A percentile compares a stretch with the other conserved stretches of the same genome.
phyloP scores from a whole-genome alignment of 257 asterid genomes.

The Ligustrum vulgare region DNA sequence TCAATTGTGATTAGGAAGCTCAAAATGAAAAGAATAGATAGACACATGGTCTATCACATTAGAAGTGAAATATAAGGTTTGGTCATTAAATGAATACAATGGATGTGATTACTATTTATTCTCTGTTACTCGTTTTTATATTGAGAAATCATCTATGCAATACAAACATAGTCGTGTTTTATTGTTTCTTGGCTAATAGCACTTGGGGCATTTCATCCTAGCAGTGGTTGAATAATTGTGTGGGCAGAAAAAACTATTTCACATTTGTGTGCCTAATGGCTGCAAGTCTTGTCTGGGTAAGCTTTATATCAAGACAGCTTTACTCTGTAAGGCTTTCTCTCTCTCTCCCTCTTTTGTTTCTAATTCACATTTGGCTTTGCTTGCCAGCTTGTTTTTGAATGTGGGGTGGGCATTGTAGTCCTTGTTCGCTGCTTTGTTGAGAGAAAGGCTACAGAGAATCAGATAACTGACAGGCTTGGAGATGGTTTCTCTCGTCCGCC shows the following conservation, averaged over 20 bases:
- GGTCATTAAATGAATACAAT: not conserved
- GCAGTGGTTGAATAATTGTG: conserved; percentile 99
- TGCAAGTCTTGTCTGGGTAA: conserved; percentile 90
- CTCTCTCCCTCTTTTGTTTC: conserved; percentile 2
- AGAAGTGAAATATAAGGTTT: conserved; percentile 4
- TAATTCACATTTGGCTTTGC: conserved; percentile 25
- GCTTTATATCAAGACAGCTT: conserved; percentile 18
- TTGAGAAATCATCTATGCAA: not conserved
- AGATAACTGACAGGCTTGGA: conserved; percentile 77
- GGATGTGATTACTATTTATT: not conserved
- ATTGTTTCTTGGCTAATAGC: conserved; percentile 24
- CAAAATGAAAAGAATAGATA: not conserved
- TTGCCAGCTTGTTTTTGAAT: conserved; percentile 84
- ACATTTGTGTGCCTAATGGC: conserved; percentile 88
- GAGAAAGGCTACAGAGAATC: conserved; percentile 68
- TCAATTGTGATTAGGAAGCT: conserved; percentile 8
- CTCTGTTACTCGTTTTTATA: conserved; percentile 1
- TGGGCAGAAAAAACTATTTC: conserved; percentile 85
- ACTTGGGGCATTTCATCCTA: conserved; percentile 24
- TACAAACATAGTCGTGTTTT: not conserved
- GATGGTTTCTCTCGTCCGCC: conserved; percentile 97
- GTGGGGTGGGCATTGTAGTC: conserved; percentile 81
- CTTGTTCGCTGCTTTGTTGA: conserved; percentile 88
- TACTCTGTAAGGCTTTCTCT: conserved; percentile 3
- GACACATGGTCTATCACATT: not conserved